phyloP scores from a whole-genome alignment of 2,329 filamentous ascomycete genomes.

The Fusarium stilboides region DNA sequence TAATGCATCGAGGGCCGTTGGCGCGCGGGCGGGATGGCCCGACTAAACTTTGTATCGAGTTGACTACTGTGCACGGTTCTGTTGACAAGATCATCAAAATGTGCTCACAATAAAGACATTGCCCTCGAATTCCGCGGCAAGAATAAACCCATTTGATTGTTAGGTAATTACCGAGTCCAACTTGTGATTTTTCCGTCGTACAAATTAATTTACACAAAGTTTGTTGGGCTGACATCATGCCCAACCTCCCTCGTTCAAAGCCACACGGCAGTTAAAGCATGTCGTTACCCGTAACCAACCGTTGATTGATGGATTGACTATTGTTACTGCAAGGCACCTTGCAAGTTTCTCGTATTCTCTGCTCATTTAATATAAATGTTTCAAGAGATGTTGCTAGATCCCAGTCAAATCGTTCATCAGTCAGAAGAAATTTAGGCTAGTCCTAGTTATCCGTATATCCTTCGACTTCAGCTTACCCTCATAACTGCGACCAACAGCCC shows the following conservation, averaged over 20 bases:
- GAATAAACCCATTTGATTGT: background rate
- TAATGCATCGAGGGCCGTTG: constrained; percentile 24
- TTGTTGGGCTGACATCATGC: constrained; percentile 25
- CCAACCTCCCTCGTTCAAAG: constrained; percentile 42
- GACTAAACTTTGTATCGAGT: constrained; percentile 41
- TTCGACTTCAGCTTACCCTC: background rate
- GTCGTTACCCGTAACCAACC: constrained; percentile 29
- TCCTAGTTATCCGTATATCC: background rate
- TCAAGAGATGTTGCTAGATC: constrained; percentile 3
- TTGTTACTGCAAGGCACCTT: constrained; percentile 20
- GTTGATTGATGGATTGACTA: constrained; percentile 27
- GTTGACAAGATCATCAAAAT: background rate
- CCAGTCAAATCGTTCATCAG: background rate
- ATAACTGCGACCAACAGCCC: background rate
- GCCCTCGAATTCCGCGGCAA: background rate
- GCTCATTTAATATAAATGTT: constrained; percentile 4
- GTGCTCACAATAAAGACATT: background rate
- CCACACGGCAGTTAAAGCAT: constrained; percentile 30
- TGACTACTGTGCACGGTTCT: background rate
- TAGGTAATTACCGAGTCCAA: constrained; percentile 2
- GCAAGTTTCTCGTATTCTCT: constrained; percentile 29
- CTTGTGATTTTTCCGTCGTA: constrained; percentile 11
- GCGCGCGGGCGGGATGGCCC: constrained; percentile 47
- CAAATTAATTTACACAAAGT: constrained; percentile 19
- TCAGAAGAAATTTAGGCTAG: constrained; percentile 7